Conservation (phyloP, 805 yeast genomes). For the Candida coquimbonensis region DNA sequence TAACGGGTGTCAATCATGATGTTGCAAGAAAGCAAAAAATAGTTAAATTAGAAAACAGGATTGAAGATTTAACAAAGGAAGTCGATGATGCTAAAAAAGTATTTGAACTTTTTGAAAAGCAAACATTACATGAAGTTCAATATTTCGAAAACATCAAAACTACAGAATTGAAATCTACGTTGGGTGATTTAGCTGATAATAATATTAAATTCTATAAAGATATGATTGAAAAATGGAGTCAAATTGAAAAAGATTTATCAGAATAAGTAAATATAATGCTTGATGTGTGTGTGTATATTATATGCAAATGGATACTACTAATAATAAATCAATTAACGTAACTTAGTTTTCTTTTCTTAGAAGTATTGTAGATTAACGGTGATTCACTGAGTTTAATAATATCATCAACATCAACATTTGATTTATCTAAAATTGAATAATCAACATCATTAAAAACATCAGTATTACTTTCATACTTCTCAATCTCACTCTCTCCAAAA, state of each 20-base stretch:
- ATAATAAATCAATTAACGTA: neutral
- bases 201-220: constrained; percentile 68
- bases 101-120: constrained; percentile 49
- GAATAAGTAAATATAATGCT: constrained; percentile 6
- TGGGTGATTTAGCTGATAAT: constrained; percentile 66
- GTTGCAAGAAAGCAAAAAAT: constrained; percentile 45
- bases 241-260: constrained; percentile 35
- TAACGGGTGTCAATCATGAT: constrained; percentile 58
- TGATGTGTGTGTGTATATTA: neutral
- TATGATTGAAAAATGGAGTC: constrained; percentile 65
- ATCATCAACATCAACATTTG: constrained; percentile 18
- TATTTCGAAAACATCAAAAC: constrained; percentile 78
- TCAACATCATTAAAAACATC: constrained; percentile 17
- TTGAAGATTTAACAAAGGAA: constrained; percentile 43
- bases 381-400: constrained; percentile 7
- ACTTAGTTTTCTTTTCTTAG: constrained; percentile 2
- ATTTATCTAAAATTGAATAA: constrained; percentile 8
- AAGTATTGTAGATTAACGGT: neutral
- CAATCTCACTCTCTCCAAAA: constrained; percentile 25
- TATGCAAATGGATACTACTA: no score
- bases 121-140: constrained; percentile 47
- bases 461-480: constrained; percentile 8
- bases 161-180: constrained; percentile 63
- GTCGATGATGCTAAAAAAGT: constrained; percentile 42
- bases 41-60: constrained; percentile 40